A percentile compares a stretch with the other conserved stretches of the same genome.
phyloP scores from a whole-genome alignment of 2,329 filamentous ascomycete genomes.

The Saccharata proteae region DNA sequence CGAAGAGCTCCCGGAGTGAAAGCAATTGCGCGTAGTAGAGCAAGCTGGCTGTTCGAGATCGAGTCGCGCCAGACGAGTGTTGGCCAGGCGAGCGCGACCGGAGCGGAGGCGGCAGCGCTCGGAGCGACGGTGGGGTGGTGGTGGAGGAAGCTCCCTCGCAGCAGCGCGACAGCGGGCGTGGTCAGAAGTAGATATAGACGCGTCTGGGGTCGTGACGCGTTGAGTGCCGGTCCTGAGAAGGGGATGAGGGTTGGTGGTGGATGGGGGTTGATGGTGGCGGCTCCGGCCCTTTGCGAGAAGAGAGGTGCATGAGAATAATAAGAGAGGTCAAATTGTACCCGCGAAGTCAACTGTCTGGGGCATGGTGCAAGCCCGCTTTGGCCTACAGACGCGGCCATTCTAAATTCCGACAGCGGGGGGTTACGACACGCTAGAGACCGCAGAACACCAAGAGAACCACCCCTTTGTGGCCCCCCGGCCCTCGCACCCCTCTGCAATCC shows the following conservation, averaged over 20 bases:
- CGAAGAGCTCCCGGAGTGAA: conserved; percentile 1
- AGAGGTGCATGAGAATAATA: too few relatives aligned
- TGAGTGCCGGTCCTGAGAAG: too few relatives aligned
- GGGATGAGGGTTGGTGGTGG: too few relatives aligned
- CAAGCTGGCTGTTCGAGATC: background rate
- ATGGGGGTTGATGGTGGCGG: too few relatives aligned
- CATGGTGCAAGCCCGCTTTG: conserved; percentile 7
- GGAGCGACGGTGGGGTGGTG: conserved; percentile 9
- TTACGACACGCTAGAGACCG: conserved; percentile 6
- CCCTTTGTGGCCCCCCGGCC: background rate
- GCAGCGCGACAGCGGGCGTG: too few relatives aligned
- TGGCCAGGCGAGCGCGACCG: conserved; percentile 7
- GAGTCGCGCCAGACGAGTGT: conserved; percentile 3
- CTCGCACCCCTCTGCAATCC: background rate
- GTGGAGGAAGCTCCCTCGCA: too few relatives aligned
- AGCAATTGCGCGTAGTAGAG: conserved; percentile 2
- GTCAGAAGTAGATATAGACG: too few relatives aligned
- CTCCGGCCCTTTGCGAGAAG: too few relatives aligned
- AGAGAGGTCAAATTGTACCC: too few relatives aligned
- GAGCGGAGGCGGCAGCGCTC: conserved; percentile 6
- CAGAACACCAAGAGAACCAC: conserved; percentile 6
- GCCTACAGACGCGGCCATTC: background rate
- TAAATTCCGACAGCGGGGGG: conserved; percentile 1
- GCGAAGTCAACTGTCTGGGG: too few relatives aligned
- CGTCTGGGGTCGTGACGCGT: too few relatives aligned